Percentiles rank a stretch among this genome's conserved stretches.
Evolutionary conservation across 2,329 filamentous ascomycete genomes (phyloP).

Genomic region (Penicillium sp.): DNA sequence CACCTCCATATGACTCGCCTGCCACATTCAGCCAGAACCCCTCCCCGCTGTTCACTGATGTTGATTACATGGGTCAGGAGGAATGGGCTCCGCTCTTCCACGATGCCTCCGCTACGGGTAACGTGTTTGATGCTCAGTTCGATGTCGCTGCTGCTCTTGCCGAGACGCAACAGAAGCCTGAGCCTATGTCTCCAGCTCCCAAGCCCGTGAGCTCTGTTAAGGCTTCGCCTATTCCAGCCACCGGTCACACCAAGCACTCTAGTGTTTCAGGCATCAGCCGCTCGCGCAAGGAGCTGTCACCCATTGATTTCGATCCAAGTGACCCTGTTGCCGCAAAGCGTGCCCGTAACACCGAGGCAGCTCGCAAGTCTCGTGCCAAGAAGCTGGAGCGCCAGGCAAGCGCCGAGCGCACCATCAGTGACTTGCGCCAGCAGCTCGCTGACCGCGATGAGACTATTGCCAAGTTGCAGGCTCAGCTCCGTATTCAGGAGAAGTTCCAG

Average conservation of each 20-base stretch:
- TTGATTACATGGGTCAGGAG: conserved; percentile 59
- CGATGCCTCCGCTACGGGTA: conserved; percentile 26
- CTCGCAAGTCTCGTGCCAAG: conserved; percentile 87
- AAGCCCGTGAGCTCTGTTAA: conserved; percentile 46
- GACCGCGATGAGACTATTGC: conserved; percentile 30
- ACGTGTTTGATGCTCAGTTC: conserved; percentile 36
- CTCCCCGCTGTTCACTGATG: conserved; percentile 72
- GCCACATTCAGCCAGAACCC: conserved; percentile 71
- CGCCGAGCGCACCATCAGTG: conserved; percentile 73
- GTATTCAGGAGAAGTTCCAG: conserved; percentile 22
- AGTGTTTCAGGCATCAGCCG: conserved; percentile 73
- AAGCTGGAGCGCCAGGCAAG: conserved; percentile 78
- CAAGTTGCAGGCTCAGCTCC: conserved; percentile 29
- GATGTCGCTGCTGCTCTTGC: conserved; percentile 34
- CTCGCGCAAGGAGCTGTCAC: conserved; percentile 78
- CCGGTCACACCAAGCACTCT: conserved; percentile 62
- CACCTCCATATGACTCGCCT: conserved; percentile 79
- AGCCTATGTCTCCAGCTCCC: conserved; percentile 41
- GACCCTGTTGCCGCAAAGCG: conserved; percentile 88
- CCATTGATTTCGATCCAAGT: conserved; percentile 73
- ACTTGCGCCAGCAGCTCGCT: conserved; percentile 59
- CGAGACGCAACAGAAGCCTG: conserved; percentile 23
- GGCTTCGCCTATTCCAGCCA: conserved; percentile 24
- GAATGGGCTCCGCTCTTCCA: conserved; percentile 71
- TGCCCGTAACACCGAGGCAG: conserved; percentile 89